These are phyloP conservation scores for Ophiocordyceps camponoti-leonardi DNA, from an alignment of 2,329 filamentous ascomycete species.

Conservation along the genomic window DNA sequence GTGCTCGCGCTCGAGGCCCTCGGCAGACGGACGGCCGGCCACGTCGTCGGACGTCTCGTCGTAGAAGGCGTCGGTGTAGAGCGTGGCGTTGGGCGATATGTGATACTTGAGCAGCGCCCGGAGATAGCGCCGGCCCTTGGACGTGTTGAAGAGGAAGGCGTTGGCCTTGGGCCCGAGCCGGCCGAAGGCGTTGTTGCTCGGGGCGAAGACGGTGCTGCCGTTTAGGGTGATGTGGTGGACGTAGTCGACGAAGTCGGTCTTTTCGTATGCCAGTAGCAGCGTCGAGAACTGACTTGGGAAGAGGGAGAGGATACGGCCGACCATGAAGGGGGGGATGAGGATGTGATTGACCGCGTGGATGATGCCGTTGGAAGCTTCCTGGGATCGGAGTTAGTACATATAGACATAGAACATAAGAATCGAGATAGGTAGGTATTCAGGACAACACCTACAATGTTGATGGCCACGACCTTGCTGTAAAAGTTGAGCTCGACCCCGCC, in stretches of 20 bases:
- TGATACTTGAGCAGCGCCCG: constrained; percentile 67
- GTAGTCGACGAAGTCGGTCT: constrained; percentile 51
- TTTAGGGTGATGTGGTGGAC: constrained; percentile 33
- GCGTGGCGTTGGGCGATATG: constrained; percentile 52
- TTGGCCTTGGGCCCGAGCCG: constrained; percentile 57
- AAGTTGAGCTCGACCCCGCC: constrained; percentile 59
- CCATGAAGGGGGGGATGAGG: constrained; percentile 56
- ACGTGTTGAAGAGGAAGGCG: constrained; percentile 69
- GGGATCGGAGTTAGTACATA: too few relatives aligned
- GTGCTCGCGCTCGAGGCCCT: constrained; percentile 22
- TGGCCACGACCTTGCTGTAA: constrained; percentile 50
- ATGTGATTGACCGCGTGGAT: constrained; percentile 62
- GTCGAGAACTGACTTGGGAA: constrained; percentile 67
- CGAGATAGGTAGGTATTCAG: constrained; percentile 3
- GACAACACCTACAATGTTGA: constrained; percentile 47
- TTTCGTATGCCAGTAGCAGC: constrained; percentile 53
- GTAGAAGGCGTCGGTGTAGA: constrained; percentile 77
- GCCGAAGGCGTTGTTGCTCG: constrained; percentile 64
- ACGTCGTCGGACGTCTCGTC: constrained; percentile 10
- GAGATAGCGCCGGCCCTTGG: constrained; percentile 57
- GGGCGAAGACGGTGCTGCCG: constrained; percentile 67
- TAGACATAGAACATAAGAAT: too few relatives aligned
- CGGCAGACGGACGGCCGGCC: constrained; percentile 1
- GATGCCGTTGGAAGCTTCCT: constrained; percentile 63
- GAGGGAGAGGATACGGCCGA: constrained; percentile 36